Evolutionary conservation across 108 stramenopile genomes (phyloP), one percentile per base, ranked within the genome.

Genomic region (Seminavis robusta): DNA sequence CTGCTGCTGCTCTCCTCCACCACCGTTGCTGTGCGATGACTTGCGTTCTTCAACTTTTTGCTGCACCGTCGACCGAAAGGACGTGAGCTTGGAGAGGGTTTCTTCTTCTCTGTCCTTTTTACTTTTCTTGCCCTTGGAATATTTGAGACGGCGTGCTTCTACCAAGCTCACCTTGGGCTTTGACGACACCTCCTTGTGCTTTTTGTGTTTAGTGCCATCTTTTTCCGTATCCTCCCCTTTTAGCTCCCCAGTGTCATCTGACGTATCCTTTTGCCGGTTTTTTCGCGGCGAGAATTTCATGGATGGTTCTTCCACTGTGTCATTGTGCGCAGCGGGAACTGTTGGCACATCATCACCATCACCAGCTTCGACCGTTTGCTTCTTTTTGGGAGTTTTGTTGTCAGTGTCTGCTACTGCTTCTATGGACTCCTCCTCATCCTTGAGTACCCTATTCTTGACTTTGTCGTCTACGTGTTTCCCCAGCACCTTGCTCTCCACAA

Each of bases 61-160:
- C 38, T 70, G 33, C 1, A 90, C 65, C 54, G 82, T 90, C 15
- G 43, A 71, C 56, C 81, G 77, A 79, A 92, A 92, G 13, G 67
- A 62, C 33, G 56, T 37, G 4, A 92, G 58, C 55, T 80, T 86
- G 19, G 71, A 47, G 65, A 92, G 63, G 42, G 84, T 86, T 17
- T 84, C 80, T 29, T 83, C 80, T 64, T 84, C 86, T 49, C 86
- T 60, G 13, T 52, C 52, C 20, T 41, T 40, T 28, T 81, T 71
- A 59, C 69, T 43, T 49, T 58, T 56, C 45, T 52, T 36, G 39
- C 49, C 32, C 54, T 72, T 83, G 20, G 71, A 44, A 45, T 84
- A 87, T 47, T 83, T 87, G 41, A 78, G 71, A 19, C 83, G 56
- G 10, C 84, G 67, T n/a, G 80, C 78, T 58, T 84, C 90, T 11